Percentiles rank a stretch among this genome's conserved stretches.
These are phyloP conservation scores for Solanum peruvianum DNA, from an alignment of 257 asterid species.

Conservation along the genomic window DNA sequence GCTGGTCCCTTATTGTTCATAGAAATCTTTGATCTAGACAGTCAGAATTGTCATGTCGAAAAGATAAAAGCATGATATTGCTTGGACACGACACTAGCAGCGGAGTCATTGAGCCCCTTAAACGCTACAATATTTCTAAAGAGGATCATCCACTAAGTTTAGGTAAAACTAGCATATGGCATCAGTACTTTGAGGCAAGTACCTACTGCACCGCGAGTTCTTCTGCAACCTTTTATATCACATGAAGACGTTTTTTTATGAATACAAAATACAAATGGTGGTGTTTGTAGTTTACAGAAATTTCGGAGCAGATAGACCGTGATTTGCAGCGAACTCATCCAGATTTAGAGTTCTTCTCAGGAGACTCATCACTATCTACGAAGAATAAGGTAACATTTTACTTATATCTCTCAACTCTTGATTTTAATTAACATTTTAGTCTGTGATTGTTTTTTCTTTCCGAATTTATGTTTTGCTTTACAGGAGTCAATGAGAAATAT, in stretches of 20 bases:
- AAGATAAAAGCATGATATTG: background rate
- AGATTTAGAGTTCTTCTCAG: background rate
- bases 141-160: background rate
- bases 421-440: too few relatives aligned
- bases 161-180: background rate
- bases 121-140: background rate
- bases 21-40: background rate
- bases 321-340: background rate
- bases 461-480: too few relatives aligned
- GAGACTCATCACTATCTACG: background rate
- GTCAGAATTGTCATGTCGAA: background rate
- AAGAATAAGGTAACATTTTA: background rate
- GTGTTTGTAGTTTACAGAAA: background rate
- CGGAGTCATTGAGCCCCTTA: background rate
- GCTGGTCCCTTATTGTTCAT: background rate
- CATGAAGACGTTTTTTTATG: background rate
- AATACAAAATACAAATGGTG: background rate
- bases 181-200: background rate
- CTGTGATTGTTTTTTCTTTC: background rate
- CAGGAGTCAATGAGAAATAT: background rate
- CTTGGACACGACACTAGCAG: background rate
- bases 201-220: background rate
- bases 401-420: too few relatives aligned
- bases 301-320: background rate
- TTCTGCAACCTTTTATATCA: background rate